Percentiles rank a stretch among this genome's conserved stretches.
Evolutionary conservation across 2,329 filamentous ascomycete genomes (phyloP).

Genomic region (Pseudogymnoascus sp.): DNA sequence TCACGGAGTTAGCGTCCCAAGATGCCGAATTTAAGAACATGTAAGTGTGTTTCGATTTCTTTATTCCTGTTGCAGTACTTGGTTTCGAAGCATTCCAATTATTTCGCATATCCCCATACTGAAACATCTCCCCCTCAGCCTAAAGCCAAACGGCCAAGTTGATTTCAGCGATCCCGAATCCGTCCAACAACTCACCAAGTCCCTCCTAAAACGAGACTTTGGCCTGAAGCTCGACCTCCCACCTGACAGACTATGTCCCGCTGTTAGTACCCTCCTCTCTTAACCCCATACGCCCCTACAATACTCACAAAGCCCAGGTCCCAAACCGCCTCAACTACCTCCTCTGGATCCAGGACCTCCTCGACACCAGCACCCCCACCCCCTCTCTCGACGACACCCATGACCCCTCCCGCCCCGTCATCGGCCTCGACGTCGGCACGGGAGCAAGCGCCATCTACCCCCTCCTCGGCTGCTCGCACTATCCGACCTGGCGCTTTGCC

Average conservation of each 20-base stretch:
- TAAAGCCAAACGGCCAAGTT: constrained; percentile 52
- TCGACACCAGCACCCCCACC: constrained; percentile 57
- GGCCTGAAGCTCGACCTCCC: constrained; percentile 64
- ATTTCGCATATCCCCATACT: not conserved
- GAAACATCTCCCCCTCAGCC: constrained; percentile 27
- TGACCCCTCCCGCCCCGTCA: constrained; percentile 46
- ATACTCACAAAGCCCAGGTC: constrained; percentile 33
- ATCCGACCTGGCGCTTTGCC: constrained; percentile 63
- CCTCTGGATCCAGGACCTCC: constrained; percentile 73
- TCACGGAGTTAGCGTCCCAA: constrained; percentile 50
- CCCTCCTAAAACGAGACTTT: constrained; percentile 71
- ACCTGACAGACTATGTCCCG: constrained; percentile 74
- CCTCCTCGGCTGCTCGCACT: constrained; percentile 64
- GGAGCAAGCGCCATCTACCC: constrained; percentile 91
- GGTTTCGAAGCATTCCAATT: not conserved
- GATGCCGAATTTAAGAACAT: constrained; percentile 53
- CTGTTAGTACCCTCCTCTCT: constrained; percentile 45
- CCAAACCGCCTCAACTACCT: constrained; percentile 78
- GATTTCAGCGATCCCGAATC: constrained; percentile 75
- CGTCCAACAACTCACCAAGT: constrained; percentile 74
- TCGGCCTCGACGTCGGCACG: constrained; percentile 80
- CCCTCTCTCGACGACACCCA: constrained; percentile 40
- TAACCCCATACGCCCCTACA: not conserved
- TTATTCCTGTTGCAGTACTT: not conserved
- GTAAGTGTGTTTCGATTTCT: constrained; percentile 34